Conservation (phyloP, 2,329 filamentous ascomycete species). For the Sclerotinia minor region DNA sequence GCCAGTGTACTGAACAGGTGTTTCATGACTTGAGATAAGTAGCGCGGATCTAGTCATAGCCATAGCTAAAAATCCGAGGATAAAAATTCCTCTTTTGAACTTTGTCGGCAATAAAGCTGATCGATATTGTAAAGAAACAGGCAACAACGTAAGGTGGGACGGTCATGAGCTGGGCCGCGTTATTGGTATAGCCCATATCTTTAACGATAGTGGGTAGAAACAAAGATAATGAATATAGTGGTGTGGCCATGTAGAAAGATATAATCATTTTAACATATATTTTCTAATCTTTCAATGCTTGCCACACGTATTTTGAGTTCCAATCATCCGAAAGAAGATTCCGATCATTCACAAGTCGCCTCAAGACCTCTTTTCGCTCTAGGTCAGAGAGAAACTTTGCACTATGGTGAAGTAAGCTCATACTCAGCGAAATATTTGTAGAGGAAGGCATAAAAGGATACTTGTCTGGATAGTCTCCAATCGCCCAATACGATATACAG, state of each 20-base stretch:
- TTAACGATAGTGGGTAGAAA: constrained; percentile 47
- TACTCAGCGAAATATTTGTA: background rate
- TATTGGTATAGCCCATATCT: constrained; percentile 56
- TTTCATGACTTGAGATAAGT: constrained; percentile 63
- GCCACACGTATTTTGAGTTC: constrained; percentile 54
- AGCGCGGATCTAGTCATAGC: constrained; percentile 77
- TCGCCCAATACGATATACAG: constrained; percentile 49
- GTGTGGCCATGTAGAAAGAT: constrained; percentile 60
- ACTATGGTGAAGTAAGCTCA: constrained; percentile 42
- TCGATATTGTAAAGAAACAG: constrained; percentile 62
- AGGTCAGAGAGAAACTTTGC: constrained; percentile 50
- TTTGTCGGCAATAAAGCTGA: constrained; percentile 75
- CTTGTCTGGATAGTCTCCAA: constrained; percentile 59
- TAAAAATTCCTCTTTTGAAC: constrained; percentile 68
- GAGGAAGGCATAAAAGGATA: constrained; percentile 24
- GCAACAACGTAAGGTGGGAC: constrained; percentile 62
- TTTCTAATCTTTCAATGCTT: constrained; percentile 62
- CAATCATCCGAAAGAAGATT: constrained; percentile 69
- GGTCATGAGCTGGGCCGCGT: constrained; percentile 50
- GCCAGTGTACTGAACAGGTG: constrained; percentile 75
- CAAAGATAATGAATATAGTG: constrained; percentile 48
- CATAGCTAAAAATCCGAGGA: constrained; percentile 64
- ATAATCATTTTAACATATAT: constrained; percentile 48
- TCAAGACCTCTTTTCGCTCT: constrained; percentile 59
- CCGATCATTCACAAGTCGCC: constrained; percentile 67